Evolutionary conservation across 2,329 filamentous ascomycete species (phyloP), one percentile per base, ranked within the genome.

Genomic region (Venturia nashicola): DNA sequence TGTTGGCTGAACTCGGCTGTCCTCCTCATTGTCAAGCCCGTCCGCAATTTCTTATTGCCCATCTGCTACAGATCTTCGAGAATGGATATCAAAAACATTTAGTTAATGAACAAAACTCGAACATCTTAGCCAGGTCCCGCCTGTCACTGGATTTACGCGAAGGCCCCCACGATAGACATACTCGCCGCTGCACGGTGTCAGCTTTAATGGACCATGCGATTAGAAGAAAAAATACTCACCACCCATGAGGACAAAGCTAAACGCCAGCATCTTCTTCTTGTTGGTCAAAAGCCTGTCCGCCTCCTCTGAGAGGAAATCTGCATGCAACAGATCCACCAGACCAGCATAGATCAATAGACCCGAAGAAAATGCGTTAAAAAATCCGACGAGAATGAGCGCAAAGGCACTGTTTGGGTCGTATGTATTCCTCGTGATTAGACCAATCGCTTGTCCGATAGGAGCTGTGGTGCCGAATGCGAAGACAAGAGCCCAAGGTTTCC

Each of bases 371-470:
- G 85, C 83, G 68, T 87, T 87, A 73, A 86, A 87, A 0, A 84
- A 72, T 57, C 85, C 85, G 12, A 87, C 84, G 61, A 87, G 80
- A 65, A 87, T 84, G 36, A 87, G 71, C 40, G 84, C 85, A 64
- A 86, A 83, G 9, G 83, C 83, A 64, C 83, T 85, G 65, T 84
- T 80, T 0, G 84, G 84, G 64, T 87, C 84, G 66, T 87, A 87
- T 3, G 78, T 77, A 68, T 79, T 80, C 63, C 82, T 78, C 0
- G 82, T 81, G 5, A 78, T 67, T 11, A 87, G 77, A 32, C 85
- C 85, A 65, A 87, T 86, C 9, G 84, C 83, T 69, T 87, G 84
- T 0, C 85, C 85, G 55, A 87, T 82, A 3, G 85, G 85, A 0
- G 83, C 83, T 0, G 85, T 87, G 9, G 81, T 82, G 18, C 83